Evolutionary conservation across 768 basidiomycete species (phyloP).

Genomic region (Mycena rebaudengoi): DNA sequence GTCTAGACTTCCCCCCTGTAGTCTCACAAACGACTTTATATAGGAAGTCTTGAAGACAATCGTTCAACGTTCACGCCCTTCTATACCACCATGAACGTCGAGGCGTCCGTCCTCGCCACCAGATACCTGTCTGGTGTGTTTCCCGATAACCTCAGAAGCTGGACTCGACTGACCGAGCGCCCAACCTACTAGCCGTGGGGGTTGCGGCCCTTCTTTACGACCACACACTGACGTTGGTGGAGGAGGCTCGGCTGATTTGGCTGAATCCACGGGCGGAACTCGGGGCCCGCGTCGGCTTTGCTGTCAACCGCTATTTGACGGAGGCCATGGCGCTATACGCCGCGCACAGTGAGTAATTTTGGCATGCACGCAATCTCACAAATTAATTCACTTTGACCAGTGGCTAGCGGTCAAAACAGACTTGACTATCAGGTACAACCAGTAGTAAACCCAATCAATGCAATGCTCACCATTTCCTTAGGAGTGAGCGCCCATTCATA

Average conservation of each 20-base stretch:
- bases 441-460: too few species aligned
- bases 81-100: too few species aligned
- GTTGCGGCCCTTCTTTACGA: slow-evolving; percentile 4
- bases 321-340: slow-evolving; percentile 5
- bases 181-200: slow-evolving; percentile 7
- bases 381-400: neutral
- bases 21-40: too few species aligned
- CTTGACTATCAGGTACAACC: too few species aligned
- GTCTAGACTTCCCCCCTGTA: too few species aligned
- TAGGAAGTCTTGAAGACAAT: too few species aligned
- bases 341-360: slow-evolving; percentile 7
- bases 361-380: too few species aligned
- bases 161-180: too few species aligned
- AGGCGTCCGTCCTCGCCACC: too few species aligned
- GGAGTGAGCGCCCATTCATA: neutral
- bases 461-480: neutral
- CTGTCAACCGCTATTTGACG: slow-evolving; percentile 6
- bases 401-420: slow-evolving; percentile 2
- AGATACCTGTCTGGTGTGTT: too few species aligned
- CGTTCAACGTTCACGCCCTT: too few species aligned
- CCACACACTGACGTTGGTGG: neutral
- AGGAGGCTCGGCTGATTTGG: slow-evolving; percentile 9
- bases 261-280: slow-evolving; percentile 5
- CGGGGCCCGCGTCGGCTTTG: neutral
- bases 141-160: too few species aligned